phyloP scores from a whole-genome alignment of 192 early-diverging fungal genomes.

The Gigaspora rosea region DNA sequence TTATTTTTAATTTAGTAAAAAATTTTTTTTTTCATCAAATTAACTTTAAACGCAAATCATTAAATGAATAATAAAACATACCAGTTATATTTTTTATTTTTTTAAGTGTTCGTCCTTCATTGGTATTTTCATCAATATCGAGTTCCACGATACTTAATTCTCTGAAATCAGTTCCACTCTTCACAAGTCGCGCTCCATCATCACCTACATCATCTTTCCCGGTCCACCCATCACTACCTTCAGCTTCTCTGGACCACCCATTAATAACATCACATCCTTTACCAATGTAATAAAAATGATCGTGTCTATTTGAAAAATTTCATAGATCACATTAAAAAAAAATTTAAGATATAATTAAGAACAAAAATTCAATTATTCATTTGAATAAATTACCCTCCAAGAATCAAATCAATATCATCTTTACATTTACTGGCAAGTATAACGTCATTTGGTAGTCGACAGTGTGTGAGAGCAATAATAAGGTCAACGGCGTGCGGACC shows the following conservation, averaged over 20 bases:
- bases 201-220: conserved; percentile 13
- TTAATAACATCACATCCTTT: conserved; percentile 50
- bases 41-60: neutral
- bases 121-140: conserved; percentile 32
- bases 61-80: conserved; percentile 17
- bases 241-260: neutral
- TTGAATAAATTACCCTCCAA: conserved; percentile 53
- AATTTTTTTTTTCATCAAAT: neutral
- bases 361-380: conserved; percentile 6
- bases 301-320: conserved; percentile 50
- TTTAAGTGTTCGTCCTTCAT: conserved; percentile 24
- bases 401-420: conserved; percentile 64
- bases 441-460: conserved; percentile 70
- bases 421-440: conserved; percentile 51
- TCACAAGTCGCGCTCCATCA: conserved; percentile 54
- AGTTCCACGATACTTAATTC: conserved; percentile 57
- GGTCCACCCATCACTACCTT: too few species aligned
- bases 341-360: neutral
- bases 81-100: conserved; percentile 36
- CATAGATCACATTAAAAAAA: neutral
- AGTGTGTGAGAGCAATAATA: conserved; percentile 73
- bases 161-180: conserved; percentile 71
- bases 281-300: conserved; percentile 68
- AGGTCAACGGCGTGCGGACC: conserved; percentile 56
- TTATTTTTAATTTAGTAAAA: neutral